Percentiles rank a stretch among this genome's conserved stretches.
These are phyloP conservation scores for Apostasia shenzhenica DNA, from an alignment of 106 monocot species.

Conservation along the genomic window DNA sequence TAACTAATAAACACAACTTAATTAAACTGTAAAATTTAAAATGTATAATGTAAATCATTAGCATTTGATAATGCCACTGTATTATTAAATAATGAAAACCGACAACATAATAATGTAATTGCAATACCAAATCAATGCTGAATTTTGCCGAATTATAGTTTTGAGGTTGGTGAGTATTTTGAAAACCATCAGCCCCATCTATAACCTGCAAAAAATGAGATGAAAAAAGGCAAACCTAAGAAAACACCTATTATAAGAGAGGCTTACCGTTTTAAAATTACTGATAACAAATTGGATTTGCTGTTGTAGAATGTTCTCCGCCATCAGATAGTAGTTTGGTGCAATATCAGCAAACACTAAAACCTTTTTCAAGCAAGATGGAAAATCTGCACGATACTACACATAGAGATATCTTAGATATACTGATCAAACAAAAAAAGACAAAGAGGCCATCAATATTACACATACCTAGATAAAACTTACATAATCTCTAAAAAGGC, in stretches of 20 bases:
- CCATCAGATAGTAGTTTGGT: constrained; percentile 57
- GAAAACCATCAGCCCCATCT: constrained; percentile 83
- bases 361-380: constrained; percentile 59
- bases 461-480: not conserved
- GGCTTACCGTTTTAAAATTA: constrained; percentile 55
- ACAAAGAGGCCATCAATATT: not conserved
- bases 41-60: too few relatives aligned
- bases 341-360: constrained; percentile 74
- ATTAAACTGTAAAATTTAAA: too few relatives aligned
- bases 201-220: constrained; percentile 48
- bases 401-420: constrained; percentile 12
- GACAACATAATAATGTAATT: not conserved
- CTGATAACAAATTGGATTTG: constrained; percentile 59
- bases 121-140: constrained; percentile 69
- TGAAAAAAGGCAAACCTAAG: not conserved
- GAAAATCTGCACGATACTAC: constrained; percentile 88
- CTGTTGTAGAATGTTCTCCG: constrained; percentile 57
- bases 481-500: too few relatives aligned
- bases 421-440: not conserved
- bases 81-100: too few relatives aligned
- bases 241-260: not conserved
- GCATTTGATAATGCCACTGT: too few relatives aligned
- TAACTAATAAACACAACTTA: too few relatives aligned
- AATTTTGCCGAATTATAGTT: constrained; percentile 73
- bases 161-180: constrained; percentile 86